phyloP scores from a whole-genome alignment of 805 yeast species.

The Monosporozyma aerobia region DNA sequence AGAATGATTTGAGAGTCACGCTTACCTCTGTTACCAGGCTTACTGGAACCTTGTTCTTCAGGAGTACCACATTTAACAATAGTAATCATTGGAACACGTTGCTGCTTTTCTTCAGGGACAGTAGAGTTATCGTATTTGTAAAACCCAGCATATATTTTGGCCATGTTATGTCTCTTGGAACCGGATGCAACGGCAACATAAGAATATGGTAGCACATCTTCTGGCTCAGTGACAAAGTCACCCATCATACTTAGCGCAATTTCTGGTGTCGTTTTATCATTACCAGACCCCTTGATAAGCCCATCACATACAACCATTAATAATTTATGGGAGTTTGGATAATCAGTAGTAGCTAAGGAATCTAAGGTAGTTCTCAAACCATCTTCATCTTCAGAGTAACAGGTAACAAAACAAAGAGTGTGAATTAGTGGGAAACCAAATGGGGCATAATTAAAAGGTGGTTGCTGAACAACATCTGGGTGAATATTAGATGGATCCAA shows the following conservation, averaged over 20 bases:
- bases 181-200: conserved; percentile 97
- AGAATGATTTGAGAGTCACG: conserved; percentile 88
- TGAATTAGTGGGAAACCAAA: conserved; percentile 73
- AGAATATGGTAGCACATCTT: conserved; percentile 71
- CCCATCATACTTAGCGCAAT: conserved; percentile 82
- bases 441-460: conserved; percentile 82
- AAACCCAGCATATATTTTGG: conserved; percentile 91
- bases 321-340: conserved; percentile 90
- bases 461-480: conserved; percentile 84
- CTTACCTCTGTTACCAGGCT: conserved; percentile 93
- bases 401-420: conserved; percentile 70
- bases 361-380: conserved; percentile 85
- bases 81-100: conserved; percentile 67
- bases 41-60: conserved; percentile 55
- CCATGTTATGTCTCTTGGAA: conserved; percentile 92
- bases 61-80: conserved; percentile 87
- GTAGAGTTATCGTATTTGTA: conserved; percentile 75
- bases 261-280: conserved; percentile 81
- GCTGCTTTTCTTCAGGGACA: conserved; percentile 73
- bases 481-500: conserved; percentile 53
- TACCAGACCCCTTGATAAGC: conserved; percentile 87
- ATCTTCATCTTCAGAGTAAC: conserved; percentile 86
- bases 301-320: conserved; percentile 92
- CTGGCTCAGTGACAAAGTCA: conserved; percentile 59
- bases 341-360: conserved; percentile 86